A percentile compares a stretch with the other conserved stretches of the same genome.
phyloP scores from a whole-genome alignment of 257 asterid genomes.

The Fraxinus quadrangulata region DNA sequence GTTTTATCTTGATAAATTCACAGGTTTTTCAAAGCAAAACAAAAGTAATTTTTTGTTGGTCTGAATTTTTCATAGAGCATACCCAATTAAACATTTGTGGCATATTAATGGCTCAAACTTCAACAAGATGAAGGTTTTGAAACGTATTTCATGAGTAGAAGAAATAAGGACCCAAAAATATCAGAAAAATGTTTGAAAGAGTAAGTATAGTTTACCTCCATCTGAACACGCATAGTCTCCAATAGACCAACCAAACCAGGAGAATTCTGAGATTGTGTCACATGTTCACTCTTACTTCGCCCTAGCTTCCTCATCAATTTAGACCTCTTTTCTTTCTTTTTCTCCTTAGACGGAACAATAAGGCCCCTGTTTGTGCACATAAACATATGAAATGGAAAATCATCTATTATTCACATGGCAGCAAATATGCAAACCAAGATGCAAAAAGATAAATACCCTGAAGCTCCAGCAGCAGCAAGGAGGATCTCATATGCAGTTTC shows the following conservation, averaged over 20 bases:
- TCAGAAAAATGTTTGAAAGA: slow-evolving; percentile 16
- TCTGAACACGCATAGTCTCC: slow-evolving; percentile 98
- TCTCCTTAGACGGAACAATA: slow-evolving; percentile 89
- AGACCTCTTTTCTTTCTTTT: slow-evolving; percentile 80
- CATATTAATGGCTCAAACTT: slow-evolving; percentile 15
- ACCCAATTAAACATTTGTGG: slow-evolving; percentile 2
- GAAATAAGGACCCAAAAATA: slow-evolving; percentile 11
- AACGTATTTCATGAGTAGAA: background rate
- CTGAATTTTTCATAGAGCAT: slow-evolving; percentile 17
- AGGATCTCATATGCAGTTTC: slow-evolving; percentile 96
- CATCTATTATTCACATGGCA: slow-evolving; percentile 21
- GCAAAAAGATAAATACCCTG: slow-evolving; percentile 61
- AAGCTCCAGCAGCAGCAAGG: slow-evolving; percentile 98
- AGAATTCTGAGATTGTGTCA: slow-evolving; percentile 55
- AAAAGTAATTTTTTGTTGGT: background rate
- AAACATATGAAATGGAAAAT: slow-evolving; percentile 24
- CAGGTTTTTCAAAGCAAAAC: background rate
- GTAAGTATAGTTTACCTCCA: slow-evolving; percentile 68
- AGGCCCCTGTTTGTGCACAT: slow-evolving; percentile 69
- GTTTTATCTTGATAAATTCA: slow-evolving; percentile 13
- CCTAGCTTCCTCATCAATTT: slow-evolving; percentile 87
- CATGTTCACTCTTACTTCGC: slow-evolving; percentile 71
- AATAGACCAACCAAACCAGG: slow-evolving; percentile 87
- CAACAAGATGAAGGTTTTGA: slow-evolving; percentile 4
- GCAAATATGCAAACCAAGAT: slow-evolving; percentile 13